phyloP scores from a whole-genome alignment of 305 asterid genomes.

The Andrographis paniculata region DNA sequence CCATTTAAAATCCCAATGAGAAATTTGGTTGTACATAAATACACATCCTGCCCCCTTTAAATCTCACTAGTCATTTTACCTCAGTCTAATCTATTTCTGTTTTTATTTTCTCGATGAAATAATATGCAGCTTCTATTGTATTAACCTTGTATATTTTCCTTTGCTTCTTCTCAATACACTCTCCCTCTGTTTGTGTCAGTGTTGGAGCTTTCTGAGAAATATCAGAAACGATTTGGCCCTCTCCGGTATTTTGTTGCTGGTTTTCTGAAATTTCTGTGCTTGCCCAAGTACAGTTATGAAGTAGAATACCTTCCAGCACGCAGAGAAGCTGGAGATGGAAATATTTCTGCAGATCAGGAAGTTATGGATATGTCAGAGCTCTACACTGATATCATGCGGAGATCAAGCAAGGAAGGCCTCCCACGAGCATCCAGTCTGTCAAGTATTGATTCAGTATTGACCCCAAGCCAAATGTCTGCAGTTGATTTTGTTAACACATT shows the following conservation, averaged over 20 bases:
- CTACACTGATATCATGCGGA: slow-evolving; percentile 84
- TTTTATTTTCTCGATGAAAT: neutral
- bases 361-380: slow-evolving; percentile 81
- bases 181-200: slow-evolving; percentile 42
- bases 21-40: too few relatives aligned
- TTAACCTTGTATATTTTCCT: neutral
- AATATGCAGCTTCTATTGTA: neutral
- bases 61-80: neutral
- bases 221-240: slow-evolving; percentile 94
- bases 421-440: slow-evolving; percentile 96
- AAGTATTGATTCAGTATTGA: slow-evolving; percentile 89
- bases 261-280: slow-evolving; percentile 81
- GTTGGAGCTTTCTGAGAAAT: slow-evolving; percentile 91
- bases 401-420: slow-evolving; percentile 94
- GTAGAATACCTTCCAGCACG: slow-evolving; percentile 83
- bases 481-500: slow-evolving; percentile 66
- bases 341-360: slow-evolving; percentile 37
- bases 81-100: too few relatives aligned
- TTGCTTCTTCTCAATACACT: neutral
- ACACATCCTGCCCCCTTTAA: neutral
- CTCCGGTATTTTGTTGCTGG: slow-evolving; percentile 95
- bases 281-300: slow-evolving; percentile 88
- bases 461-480: slow-evolving; percentile 71
- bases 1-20: too few relatives aligned
- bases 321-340: slow-evolving; percentile 44